These are phyloP conservation scores for bread wheat (Triticum aestivum) DNA, from an alignment of 176 grass and related monocot species.

Conservation along the genomic window DNA sequence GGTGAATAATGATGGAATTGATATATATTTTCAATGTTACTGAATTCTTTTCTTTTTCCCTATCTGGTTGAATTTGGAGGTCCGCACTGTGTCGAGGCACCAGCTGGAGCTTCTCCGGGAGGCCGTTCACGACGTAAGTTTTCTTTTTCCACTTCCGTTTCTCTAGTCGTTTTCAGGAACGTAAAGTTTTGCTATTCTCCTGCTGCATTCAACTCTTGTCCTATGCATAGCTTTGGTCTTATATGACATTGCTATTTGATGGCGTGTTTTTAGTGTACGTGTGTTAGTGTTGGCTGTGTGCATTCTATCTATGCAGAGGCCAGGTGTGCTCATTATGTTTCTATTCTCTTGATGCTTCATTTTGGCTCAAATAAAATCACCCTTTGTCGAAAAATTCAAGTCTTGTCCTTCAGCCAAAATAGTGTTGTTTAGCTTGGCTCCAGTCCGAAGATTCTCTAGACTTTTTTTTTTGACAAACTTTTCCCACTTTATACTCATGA, in stretches of 20 bases:
- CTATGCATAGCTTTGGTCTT: too few relatives aligned
- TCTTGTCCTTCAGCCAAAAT: neutral
- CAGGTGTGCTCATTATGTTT: too few relatives aligned
- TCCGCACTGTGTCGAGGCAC: conserved; percentile 47
- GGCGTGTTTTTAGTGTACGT: too few relatives aligned
- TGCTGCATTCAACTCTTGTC: neutral
- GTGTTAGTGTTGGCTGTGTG: too few relatives aligned
- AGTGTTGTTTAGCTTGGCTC: too few relatives aligned
- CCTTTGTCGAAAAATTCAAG: neutral
- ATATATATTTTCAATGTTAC: neutral
- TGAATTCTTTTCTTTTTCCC: neutral
- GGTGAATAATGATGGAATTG: neutral
- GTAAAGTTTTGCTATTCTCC: neutral
- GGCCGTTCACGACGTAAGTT: conserved; percentile 72
- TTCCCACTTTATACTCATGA: too few relatives aligned
- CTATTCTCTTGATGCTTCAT: too few relatives aligned
- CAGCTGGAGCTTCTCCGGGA: conserved; percentile 62
- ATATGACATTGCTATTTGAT: too few relatives aligned
- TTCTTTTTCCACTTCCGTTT: neutral
- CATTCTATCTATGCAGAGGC: too few relatives aligned
- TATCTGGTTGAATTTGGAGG: conserved; percentile 22
- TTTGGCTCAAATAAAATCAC: too few relatives aligned
- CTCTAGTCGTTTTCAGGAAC: neutral
- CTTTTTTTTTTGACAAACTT: too few relatives aligned
- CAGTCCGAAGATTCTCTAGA: too few relatives aligned